A percentile compares a stretch with the other conserved stretches of the same genome.
Evolutionary conservation across 2,329 filamentous ascomycete species (phyloP).

Genomic region (Aspergillus ruber): DNA sequence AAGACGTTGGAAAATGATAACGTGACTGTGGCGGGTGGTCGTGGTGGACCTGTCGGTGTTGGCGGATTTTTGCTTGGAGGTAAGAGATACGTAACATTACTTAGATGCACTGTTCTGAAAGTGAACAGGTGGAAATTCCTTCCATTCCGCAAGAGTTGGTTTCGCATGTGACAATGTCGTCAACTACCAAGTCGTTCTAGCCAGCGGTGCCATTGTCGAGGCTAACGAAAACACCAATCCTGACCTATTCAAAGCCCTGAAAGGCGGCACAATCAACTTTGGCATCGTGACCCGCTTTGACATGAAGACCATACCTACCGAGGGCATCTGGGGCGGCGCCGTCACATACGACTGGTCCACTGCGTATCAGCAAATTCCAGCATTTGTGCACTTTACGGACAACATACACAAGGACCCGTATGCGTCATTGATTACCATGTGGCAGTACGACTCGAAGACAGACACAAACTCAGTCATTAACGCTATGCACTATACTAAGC

Average conservation of each 20-base stretch:
- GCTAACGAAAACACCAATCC: constrained; percentile 38
- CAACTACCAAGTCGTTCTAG: constrained; percentile 49
- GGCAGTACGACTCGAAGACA: constrained; percentile 23
- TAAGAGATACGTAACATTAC: constrained; percentile 1
- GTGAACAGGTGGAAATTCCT: constrained; percentile 42
- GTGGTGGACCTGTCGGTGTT: constrained; percentile 15
- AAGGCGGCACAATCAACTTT: constrained; percentile 54
- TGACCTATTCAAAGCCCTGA: constrained; percentile 49
- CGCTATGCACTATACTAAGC: constrained; percentile 8
- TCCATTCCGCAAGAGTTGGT: constrained; percentile 42
- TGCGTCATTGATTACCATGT: constrained; percentile 33
- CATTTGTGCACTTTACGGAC: constrained; percentile 13
- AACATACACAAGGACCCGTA: constrained; percentile 15
- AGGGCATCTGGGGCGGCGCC: constrained; percentile 19
- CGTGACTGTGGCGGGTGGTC: constrained; percentile 15
- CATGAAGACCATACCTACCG: constrained; percentile 10
- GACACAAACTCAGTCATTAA: constrained; percentile 7
- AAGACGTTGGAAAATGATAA: constrained; percentile 7
- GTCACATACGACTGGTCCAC: constrained; percentile 11
- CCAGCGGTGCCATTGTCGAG: constrained; percentile 43
- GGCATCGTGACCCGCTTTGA: constrained; percentile 33
- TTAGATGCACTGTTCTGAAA: neutral
- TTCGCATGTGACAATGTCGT: constrained; percentile 47
- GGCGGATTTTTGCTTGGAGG: constrained; percentile 19
- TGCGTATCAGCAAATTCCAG: constrained; percentile 11